Base-by-base conservation (phyloP, 805 yeast genomes). In the Suhomyces kilbournensis region DNA sequence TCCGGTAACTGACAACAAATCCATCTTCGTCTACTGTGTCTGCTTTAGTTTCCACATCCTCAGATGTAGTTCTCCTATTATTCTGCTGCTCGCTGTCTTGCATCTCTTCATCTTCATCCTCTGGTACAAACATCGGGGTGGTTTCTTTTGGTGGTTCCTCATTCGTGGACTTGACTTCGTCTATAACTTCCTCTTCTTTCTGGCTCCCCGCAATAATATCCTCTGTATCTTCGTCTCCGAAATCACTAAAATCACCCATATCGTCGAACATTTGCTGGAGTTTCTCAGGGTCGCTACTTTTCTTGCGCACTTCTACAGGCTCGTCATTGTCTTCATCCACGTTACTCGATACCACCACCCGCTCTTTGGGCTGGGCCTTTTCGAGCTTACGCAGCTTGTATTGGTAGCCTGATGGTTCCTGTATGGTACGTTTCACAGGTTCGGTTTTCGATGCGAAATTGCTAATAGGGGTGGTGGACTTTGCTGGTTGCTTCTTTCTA, bases 21-120 rank as follows among this genome's bases (percentile, higher is more conserved):
- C 84, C 85, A 49, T 80, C 84, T 38, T 77, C 83, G 55, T 80
- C 85, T 22, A 71, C 68, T 7, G 57, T 50, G 19, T 55, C 53
- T 19, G 49, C 50, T 32, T 35, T 52, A 9, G 42, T 38, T 7
- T 38, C 23, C 39, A 32, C 50, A 20, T 48, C 50, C 10, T 45
- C 47, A 17, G 44, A 19, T 10, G 22, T 8, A 10, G n/a, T 32
- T 17, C 17, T 15, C 19, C 9, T 35, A 19, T 19, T 19, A 2
- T 7, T 38, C 14, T 23, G 58, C 58, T 23, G 7, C 17, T 48
- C 59, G 4, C 42, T 34, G 8, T 51, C 51, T 10, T 39, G 51
- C 20, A 23, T 60, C 19, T 59, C 56, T 10, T 48, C 54, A 3
- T 47, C 52, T 10, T 49, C 54, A 14, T 56, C 50, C 20, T 53